Percentiles rank a stretch among this genome's conserved stretches.
Evolutionary conservation across 305 asterid species (phyloP).

Genomic region (Fraxinus albicans): DNA sequence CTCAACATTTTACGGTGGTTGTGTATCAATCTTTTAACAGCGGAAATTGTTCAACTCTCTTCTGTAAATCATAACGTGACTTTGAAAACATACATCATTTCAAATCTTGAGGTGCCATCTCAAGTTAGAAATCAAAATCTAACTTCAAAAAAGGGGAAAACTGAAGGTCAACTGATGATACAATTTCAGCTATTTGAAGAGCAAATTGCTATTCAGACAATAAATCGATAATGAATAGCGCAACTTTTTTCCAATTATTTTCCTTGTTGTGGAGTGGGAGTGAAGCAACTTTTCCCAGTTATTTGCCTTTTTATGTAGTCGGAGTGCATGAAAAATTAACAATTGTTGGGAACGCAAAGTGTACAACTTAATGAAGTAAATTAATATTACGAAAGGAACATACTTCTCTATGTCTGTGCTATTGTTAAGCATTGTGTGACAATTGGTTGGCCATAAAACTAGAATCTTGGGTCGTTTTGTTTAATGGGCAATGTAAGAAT

Average conservation of each 20-base stretch:
- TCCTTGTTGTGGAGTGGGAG: neutral
- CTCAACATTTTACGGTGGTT: too few relatives aligned
- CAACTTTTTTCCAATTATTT: neutral
- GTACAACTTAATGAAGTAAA: neutral
- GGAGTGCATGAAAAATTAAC: neutral
- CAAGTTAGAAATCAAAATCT: neutral
- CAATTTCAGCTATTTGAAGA: neutral
- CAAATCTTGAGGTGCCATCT: neutral
- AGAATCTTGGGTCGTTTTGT: conserved; percentile 7
- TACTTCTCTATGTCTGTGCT: neutral
- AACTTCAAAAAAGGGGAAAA: neutral
- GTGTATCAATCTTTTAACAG: neutral
- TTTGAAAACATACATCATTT: neutral
- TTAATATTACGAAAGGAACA: too few relatives aligned
- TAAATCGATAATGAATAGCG: neutral
- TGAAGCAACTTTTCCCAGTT: neutral
- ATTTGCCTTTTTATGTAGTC: neutral
- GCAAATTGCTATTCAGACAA: neutral
- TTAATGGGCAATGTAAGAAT: neutral
- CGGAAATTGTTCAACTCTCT: neutral
- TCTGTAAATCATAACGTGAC: neutral
- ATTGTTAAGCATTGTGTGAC: conserved; percentile 2
- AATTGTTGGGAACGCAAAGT: neutral
- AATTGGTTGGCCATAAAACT: conserved; percentile 24
- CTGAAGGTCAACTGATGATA: neutral